A percentile compares a stretch with the other conserved stretches of the same genome.
Conservation (phyloP, 179 eudicot genomes). For the Sideroxylon spinosum region DNA sequence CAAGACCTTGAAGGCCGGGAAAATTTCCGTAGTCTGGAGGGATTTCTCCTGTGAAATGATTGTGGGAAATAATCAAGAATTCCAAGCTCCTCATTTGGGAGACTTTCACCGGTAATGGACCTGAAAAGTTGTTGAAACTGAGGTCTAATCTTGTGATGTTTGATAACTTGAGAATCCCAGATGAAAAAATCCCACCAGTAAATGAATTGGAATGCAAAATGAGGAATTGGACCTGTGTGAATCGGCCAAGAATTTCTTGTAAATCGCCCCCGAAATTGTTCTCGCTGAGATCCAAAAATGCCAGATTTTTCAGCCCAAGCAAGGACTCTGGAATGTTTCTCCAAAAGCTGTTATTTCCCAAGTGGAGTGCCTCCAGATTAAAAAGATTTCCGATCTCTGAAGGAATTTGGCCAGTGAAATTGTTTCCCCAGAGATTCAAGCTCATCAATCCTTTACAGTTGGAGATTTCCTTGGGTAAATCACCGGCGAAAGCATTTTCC, state of each 20-base stretch:
- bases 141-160: slow-evolving; percentile 62
- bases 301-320: slow-evolving; percentile 44
- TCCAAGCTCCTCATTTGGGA: slow-evolving; percentile 51
- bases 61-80: slow-evolving; percentile 59
- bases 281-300: slow-evolving; percentile 62
- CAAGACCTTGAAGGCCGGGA: slow-evolving; percentile 66
- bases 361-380: slow-evolving; percentile 39
- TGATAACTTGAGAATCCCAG: slow-evolving; percentile 57
- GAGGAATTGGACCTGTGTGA: slow-evolving; percentile 56
- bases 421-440: slow-evolving; percentile 60
- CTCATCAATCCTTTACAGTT: slow-evolving; percentile 43
- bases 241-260: slow-evolving; percentile 60
- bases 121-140: slow-evolving; percentile 67
- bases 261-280: slow-evolving; percentile 63
- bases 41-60: slow-evolving; percentile 60
- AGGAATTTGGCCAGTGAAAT: slow-evolving; percentile 61
- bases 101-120: slow-evolving; percentile 62
- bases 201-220: slow-evolving; percentile 57
- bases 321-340: slow-evolving; percentile 64
- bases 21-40: slow-evolving; percentile 70
- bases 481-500: slow-evolving; percentile 54
- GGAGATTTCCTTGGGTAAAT: slow-evolving; percentile 58
- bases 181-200: slow-evolving; percentile 53
- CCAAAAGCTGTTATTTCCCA: slow-evolving; percentile 67
- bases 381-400: slow-evolving; percentile 56